phyloP scores from a whole-genome alignment of 2,329 filamentous ascomycete species.

The Clarireedia monteithiana region DNA sequence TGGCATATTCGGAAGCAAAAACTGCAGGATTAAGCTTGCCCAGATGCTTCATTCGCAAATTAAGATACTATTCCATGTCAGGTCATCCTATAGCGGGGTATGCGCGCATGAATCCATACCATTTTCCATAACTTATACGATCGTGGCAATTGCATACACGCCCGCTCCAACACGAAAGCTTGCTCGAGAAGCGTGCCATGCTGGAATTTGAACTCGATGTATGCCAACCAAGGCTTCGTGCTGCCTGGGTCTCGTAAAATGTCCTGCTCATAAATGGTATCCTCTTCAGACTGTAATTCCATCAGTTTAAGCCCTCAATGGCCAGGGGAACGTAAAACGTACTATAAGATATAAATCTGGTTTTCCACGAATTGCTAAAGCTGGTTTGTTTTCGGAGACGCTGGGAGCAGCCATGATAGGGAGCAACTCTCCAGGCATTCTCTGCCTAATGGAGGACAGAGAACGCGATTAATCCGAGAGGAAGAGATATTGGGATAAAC shows the following conservation, averaged over 20 bases:
- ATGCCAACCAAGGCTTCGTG: slow-evolving; percentile 91
- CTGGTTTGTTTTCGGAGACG: slow-evolving; percentile 15
- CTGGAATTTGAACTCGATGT: slow-evolving; percentile 83
- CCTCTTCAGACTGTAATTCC: slow-evolving; percentile 63
- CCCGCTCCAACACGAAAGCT: slow-evolving; percentile 79
- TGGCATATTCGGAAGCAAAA: slow-evolving; percentile 74
- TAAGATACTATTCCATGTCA: slow-evolving; percentile 58
- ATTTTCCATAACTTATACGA: slow-evolving; percentile 99
- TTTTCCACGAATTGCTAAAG: slow-evolving; percentile 22
- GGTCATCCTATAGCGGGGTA: slow-evolving; percentile 5
- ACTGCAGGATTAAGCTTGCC: slow-evolving; percentile 74
- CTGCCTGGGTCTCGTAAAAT: slow-evolving; percentile 77
- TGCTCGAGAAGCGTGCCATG: slow-evolving; percentile 83
- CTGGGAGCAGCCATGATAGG: slow-evolving; percentile 28
- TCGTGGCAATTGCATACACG: slow-evolving; percentile 79
- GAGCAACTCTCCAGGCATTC: slow-evolving; percentile 31
- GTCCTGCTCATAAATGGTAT: slow-evolving; percentile 95
- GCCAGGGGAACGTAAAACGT: slow-evolving; percentile 10
- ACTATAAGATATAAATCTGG: slow-evolving; percentile 32
- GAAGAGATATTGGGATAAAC: slow-evolving; percentile 11
- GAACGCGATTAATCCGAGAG: slow-evolving; percentile 19
- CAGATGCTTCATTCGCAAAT: slow-evolving; percentile 75
- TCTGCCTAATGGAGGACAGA: slow-evolving; percentile 21
- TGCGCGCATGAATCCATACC: slow-evolving; percentile 37
- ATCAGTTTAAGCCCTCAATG: slow-evolving; percentile 13